These are phyloP conservation scores for Endocalyx cinctus DNA, from an alignment of 2,329 filamentous ascomycete species.

Conservation along the genomic window DNA sequence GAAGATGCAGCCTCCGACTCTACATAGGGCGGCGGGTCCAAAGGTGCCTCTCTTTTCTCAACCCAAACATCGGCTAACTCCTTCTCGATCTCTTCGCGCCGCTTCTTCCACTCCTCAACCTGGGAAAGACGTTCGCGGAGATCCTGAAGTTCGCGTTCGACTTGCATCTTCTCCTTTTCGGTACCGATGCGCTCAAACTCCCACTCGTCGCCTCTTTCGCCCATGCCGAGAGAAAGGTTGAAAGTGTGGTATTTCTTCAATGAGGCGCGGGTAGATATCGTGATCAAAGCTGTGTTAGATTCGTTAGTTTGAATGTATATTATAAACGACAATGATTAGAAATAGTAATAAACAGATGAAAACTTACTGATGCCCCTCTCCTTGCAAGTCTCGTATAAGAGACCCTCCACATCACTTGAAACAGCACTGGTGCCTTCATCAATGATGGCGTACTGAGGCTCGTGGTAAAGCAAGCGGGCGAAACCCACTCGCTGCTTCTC, in stretches of 20 bases:
- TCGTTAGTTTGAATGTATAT: too few relatives aligned
- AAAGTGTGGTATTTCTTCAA: conserved; percentile 94
- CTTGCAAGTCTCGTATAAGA: conserved; percentile 91
- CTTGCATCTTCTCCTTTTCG: conserved; percentile 84
- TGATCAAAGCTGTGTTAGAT: conserved; percentile 68
- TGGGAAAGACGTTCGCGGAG: conserved; percentile 73
- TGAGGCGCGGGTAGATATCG: conserved; percentile 88
- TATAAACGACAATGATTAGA: too few relatives aligned
- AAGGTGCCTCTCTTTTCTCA: conserved; percentile 41
- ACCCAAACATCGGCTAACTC: conserved; percentile 68
- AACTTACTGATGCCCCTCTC: conserved; percentile 82
- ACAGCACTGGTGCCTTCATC: conserved; percentile 96
- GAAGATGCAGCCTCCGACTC: too few relatives aligned
- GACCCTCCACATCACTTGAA: conserved; percentile 86
- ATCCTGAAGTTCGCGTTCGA: conserved; percentile 86
- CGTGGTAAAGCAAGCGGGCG: conserved; percentile 86
- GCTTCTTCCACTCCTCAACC: conserved; percentile 78
- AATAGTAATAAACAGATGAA: too few relatives aligned
- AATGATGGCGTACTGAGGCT: conserved; percentile 88
- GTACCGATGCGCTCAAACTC: conserved; percentile 92
- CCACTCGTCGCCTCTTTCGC: conserved; percentile 80
- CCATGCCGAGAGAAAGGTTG: conserved; percentile 79
- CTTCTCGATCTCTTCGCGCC: conserved; percentile 74
- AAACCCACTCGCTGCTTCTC: conserved; percentile 97
- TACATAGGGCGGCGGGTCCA: conserved; percentile 44